These are phyloP conservation scores for Caloboletus firmus DNA, from an alignment of 1,284 basidiomycete species.

Conservation along the genomic window DNA sequence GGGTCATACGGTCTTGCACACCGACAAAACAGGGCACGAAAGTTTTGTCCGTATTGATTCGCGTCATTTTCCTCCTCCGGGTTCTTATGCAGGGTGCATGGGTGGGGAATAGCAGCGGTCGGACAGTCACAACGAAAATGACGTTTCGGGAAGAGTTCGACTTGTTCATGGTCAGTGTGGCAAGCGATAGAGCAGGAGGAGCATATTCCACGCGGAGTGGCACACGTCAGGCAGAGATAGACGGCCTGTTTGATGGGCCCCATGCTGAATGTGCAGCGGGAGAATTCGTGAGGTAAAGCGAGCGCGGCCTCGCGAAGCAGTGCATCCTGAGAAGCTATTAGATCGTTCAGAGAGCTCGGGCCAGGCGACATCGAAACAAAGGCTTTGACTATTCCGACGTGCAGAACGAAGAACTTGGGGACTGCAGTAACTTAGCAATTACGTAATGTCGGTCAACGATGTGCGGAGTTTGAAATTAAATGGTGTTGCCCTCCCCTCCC, in stretches of 20 bases:
- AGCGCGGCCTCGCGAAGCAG: constrained; percentile 67
- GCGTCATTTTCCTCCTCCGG: constrained; percentile 53
- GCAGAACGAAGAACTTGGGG: neutral
- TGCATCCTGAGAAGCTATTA: constrained; percentile 58
- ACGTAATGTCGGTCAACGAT: neutral
- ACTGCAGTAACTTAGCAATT: too few species aligned
- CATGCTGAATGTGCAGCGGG: constrained; percentile 65
- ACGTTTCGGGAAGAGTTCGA: constrained; percentile 82
- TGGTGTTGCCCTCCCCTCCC: too few species aligned
- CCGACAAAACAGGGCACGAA: constrained; percentile 65
- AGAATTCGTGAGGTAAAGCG: constrained; percentile 74
- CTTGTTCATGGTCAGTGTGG: constrained; percentile 77
- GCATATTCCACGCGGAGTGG: constrained; percentile 58
- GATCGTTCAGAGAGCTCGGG: constrained; percentile 38
- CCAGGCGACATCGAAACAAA: constrained; percentile 1
- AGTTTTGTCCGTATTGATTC: constrained; percentile 74
- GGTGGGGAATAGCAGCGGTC: constrained; percentile 55
- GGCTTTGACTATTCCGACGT: too few species aligned
- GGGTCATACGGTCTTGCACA: constrained; percentile 70
- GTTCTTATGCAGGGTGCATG: constrained; percentile 59
- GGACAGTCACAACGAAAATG: constrained; percentile 80
- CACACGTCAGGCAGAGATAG: constrained; percentile 74
- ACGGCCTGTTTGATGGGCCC: constrained; percentile 66
- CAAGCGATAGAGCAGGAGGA: constrained; percentile 81
- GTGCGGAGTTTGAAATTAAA: too few species aligned